Base-by-base conservation (phyloP, 352 stramenopile genomes). In the Blastocystis sp. region DNA sequence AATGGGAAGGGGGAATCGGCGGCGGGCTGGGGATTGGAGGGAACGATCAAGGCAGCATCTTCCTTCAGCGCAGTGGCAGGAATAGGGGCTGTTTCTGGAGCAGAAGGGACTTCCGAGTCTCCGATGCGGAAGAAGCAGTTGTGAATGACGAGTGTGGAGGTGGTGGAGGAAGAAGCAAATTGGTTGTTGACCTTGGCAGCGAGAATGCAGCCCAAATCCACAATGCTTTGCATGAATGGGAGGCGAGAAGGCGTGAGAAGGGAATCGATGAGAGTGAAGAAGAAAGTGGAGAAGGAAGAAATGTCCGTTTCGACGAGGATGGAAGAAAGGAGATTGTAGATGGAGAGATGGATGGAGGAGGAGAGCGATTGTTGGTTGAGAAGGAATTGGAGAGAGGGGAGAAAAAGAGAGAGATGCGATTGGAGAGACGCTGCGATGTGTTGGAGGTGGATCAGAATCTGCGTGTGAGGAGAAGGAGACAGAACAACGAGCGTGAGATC, bases 121-220 rank as follows among this genome's bases (percentile, higher is more conserved):
- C 45, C 64, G 19, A 45, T n/a, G 64, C 21, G 2, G 38, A 21
- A 71, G 38, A 3, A 71, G 14, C 38, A 9, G 17, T 71, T 71
- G 11, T 14, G 38, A 40, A 71, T 40, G 38, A 4, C 23, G 2
- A 56, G 5, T 7, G 48, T 17, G 5, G 14, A 7, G 48, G 48
- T 56, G 5, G 5, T 56, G 48, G 48, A 56, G 48, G 48, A 56
- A 56, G 48, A 7, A 7, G 48, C 48, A 7, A 14, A 56, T 7
- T 23, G 19, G 45, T 71, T 71, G 45, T 71, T 71, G 45, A 71
- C 23, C 45, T 71, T 71, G 4, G 48, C 21, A 56, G 66, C 66
- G 38, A 76, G 66, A 52, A 84, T 56, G 34, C 52, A 84, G 38
- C 52, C 48, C 9, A 84, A n/a, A 45, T 84, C 74, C 14, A 62